phyloP scores from a whole-genome alignment of 495 filamentous ascomycete species.

The Podospora pseudoanserina region DNA sequence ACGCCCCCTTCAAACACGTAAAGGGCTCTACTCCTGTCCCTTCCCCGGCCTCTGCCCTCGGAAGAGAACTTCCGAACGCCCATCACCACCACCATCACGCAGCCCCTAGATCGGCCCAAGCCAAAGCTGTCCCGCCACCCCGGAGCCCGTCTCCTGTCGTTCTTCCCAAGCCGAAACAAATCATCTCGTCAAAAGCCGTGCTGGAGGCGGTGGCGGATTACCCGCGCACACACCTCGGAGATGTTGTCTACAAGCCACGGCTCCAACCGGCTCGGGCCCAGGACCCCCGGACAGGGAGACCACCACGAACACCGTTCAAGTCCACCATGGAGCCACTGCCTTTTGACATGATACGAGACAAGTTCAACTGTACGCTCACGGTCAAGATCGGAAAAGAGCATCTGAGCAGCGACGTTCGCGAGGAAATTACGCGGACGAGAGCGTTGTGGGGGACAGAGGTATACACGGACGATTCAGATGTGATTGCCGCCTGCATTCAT shows the following conservation, averaged over 20 bases:
- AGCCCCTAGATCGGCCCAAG: constrained; percentile 26
- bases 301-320: constrained; percentile 62
- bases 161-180: constrained; percentile 59
- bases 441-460: constrained; percentile 89
- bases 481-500: constrained; percentile 90
- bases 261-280: constrained; percentile 55
- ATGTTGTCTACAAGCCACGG: constrained; percentile 46
- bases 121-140: constrained; percentile 36
- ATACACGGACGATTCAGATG: constrained; percentile 94
- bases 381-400: constrained; percentile 79
- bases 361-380: constrained; percentile 87
- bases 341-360: constrained; percentile 62
- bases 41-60: constrained; percentile 49
- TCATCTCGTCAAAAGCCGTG: constrained; percentile 62
- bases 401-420: constrained; percentile 61
- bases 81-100: constrained; percentile 38
- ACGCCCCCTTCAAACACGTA: constrained; percentile 39
- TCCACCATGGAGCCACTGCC: constrained; percentile 73
- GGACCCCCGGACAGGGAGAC: constrained; percentile 43
- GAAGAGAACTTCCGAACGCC: constrained; percentile 42
- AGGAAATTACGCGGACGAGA: constrained; percentile 74
- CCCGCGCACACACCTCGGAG: constrained; percentile 76
- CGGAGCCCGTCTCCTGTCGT: constrained; percentile 38
- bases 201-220: constrained; percentile 64
- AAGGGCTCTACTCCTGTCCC: constrained; percentile 51